Conservation (phyloP, 1,139 yeast species). For the Kodamaea plutei region DNA sequence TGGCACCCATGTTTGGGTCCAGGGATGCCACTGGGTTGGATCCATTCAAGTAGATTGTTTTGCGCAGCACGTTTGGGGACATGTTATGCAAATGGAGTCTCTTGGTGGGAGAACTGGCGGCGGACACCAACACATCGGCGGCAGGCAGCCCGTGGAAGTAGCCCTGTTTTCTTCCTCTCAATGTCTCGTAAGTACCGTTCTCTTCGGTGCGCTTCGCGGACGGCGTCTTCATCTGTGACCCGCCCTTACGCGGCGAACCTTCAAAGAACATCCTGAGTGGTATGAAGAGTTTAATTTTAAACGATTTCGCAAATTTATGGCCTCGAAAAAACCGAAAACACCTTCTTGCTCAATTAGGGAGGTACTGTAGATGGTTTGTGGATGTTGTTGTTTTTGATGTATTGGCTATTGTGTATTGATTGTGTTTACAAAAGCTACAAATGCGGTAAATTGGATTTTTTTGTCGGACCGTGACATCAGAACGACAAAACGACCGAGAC, state of each 20-base stretch:
- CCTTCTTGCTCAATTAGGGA: not conserved
- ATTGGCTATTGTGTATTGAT: conserved; percentile 1
- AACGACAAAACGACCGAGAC: too few relatives aligned
- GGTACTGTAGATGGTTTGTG: not conserved
- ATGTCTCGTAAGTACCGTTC: not conserved
- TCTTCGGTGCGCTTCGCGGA: conserved; percentile 2
- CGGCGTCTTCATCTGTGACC: conserved; percentile 1
- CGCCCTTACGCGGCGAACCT: conserved; percentile 4
- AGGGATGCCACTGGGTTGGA: conserved; percentile 4
- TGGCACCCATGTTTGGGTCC: conserved; percentile 7
- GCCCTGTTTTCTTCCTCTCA: not conserved
- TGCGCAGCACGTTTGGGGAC: conserved; percentile 41
- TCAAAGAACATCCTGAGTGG: conserved; percentile 2
- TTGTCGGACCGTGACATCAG: too few relatives aligned
- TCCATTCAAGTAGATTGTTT: conserved; percentile 20
- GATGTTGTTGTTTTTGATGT: conserved; percentile 1
- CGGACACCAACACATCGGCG: conserved; percentile 5
- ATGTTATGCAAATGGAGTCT: conserved; percentile 33
- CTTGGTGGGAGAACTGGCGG: conserved; percentile 25
- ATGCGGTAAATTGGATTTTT: conserved; percentile 2
- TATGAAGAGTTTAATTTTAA: too few relatives aligned
- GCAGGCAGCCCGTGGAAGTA: conserved; percentile 7
- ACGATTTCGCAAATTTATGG: not conserved
- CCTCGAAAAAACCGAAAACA: conserved; percentile 1
- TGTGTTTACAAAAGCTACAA: conserved; percentile 7